Base-by-base conservation (phyloP, 2,329 filamentous ascomycete genomes). In the Helicocarpus griseus region DNA sequence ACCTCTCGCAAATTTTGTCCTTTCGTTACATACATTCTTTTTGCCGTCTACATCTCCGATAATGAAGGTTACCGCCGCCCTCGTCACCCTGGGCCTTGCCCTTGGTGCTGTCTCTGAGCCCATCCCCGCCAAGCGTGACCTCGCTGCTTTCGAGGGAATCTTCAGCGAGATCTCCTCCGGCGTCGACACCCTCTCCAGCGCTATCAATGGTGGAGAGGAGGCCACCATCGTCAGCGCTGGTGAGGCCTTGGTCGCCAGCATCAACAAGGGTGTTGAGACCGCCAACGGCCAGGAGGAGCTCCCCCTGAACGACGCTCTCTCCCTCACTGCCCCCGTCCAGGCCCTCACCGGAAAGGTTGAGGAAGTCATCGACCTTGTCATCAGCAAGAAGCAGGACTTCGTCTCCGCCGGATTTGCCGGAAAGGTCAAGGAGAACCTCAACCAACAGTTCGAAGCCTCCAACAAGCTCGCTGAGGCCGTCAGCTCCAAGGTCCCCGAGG, bases 401-500 rank as follows among this genome's bases (percentile, higher is more conserved):
- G 62, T 61, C 35, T 49, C 52, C 28, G 62, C 62, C 33, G 60
- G 61, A 28, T 51, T 53, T 7, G 63, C 57, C 24, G 53, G 43
- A 24, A 47, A 39, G 5, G 56, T 65, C 56, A 54, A 61, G 47
- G n/a, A 55, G 24, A 28, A 52, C 31, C 60, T 68, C 14, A 39
- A 60, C 38, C 43, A 59, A 7, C 64, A 67, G 54, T 54, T 63
- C 50, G 43, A 51, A 28, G 65, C 61, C 43, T 57, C 64, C 51
- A 41, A 56, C 39, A 48, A 41, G 46, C 63, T 68, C 21, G 47
- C 58, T 40, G 44, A 55, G 9, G 62, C 63, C 55, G 61, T 68
- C 52, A 55, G 55, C 50, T 43, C 49, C 56, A 68, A 68, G 63
- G 63, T 66, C 24, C 64, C 65, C 38, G 26, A 51, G 2, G 52